phyloP scores from a whole-genome alignment of 108 stramenopile species.

The Cyclotella sp. region DNA sequence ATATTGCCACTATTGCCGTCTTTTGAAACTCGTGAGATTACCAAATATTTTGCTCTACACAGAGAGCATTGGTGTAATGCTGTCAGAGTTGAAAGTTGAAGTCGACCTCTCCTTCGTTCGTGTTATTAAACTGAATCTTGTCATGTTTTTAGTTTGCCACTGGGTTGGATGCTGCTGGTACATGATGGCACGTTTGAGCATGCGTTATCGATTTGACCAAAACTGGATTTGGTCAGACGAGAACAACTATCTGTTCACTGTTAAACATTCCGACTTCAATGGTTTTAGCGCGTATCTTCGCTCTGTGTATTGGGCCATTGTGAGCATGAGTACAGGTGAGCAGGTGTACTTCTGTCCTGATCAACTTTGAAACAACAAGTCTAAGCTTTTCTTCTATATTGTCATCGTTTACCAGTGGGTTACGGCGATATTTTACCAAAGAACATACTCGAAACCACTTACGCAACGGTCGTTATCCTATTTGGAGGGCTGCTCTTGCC shows the following conservation, averaged over 20 bases:
- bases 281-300: constrained; percentile 52
- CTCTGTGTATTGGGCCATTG: constrained; percentile 59
- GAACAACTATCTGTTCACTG: constrained; percentile 25
- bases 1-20: constrained; percentile 34
- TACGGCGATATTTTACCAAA: constrained; percentile 63
- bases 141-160: constrained; percentile 50
- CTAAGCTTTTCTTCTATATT: neutral
- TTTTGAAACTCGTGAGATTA: constrained; percentile 35
- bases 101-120: constrained; percentile 54
- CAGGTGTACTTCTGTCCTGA: neutral
- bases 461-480: constrained; percentile 43
- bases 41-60: constrained; percentile 39
- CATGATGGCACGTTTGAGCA: constrained; percentile 29
- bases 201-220: constrained; percentile 10
- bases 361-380: neutral
- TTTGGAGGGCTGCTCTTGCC: constrained; percentile 62
- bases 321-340: constrained; percentile 53
- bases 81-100: constrained; percentile 67
- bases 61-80: constrained; percentile 19
- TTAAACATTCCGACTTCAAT: constrained; percentile 38
- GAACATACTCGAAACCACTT: constrained; percentile 54
- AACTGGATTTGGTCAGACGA: constrained; percentile 51
- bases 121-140: constrained; percentile 44
- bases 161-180: constrained; percentile 54
- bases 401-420: constrained; percentile 29